phyloP scores from a whole-genome alignment of 768 basidiomycete genomes.

The Naganishia vishniacii region DNA sequence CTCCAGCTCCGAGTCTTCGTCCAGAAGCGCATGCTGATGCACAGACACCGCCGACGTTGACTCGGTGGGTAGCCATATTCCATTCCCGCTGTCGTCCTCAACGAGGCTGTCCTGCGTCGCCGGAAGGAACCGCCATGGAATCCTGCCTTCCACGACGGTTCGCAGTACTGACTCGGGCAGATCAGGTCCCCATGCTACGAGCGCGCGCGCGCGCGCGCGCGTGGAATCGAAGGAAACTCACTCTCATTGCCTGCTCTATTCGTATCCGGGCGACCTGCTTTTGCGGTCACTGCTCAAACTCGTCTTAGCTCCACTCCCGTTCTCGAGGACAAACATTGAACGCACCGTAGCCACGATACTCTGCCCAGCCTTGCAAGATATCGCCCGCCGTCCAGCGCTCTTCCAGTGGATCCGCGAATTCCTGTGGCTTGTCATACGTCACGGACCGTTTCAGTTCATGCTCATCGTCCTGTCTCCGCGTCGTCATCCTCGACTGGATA shows the following conservation, averaged over 20 bases:
- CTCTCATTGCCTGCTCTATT: conserved; percentile 84
- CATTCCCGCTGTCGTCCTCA: conserved; percentile 30
- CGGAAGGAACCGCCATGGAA: conserved; percentile 84
- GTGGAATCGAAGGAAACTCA: conserved; percentile 51
- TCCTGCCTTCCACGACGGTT: conserved; percentile 69
- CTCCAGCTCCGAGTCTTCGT: conserved; percentile 35
- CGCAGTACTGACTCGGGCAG: conserved; percentile 60
- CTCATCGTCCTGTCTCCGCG: conserved; percentile 30
- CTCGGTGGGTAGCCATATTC: conserved; percentile 43
- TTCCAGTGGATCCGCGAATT: conserved; percentile 28
- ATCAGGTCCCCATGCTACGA: no score
- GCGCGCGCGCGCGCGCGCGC: no score
- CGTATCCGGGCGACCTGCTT: conserved; percentile 80
- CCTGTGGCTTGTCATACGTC: conserved; percentile 34
- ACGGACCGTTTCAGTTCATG: conserved; percentile 66
- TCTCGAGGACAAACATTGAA: not conserved
- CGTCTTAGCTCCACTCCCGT: not conserved
- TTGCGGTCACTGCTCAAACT: conserved; percentile 61
- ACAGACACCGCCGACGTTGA: conserved; percentile 53
- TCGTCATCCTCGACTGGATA: conserved; percentile 11
- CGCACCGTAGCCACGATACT: conserved; percentile 63
- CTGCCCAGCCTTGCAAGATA: conserved; percentile 70
- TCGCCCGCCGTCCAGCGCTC: conserved; percentile 76
- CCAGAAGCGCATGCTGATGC: conserved; percentile 29
- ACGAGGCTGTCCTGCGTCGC: conserved; percentile 49